Conservation (phyloP, 345 rosid genomes). For the Gossypium bickii region DNA sequence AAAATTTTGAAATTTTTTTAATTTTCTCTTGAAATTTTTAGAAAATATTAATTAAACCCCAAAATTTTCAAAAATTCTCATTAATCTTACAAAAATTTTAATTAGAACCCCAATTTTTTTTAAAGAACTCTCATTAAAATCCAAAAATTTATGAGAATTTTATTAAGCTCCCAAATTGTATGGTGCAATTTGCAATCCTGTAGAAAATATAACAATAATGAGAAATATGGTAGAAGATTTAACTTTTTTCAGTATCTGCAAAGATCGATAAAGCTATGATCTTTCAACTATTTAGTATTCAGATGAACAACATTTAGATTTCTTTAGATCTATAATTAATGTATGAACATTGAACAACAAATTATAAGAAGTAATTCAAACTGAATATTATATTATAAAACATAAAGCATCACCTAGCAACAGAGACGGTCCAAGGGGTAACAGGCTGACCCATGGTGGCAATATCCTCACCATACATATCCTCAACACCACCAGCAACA, state of each 20-base stretch:
- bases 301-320: not conserved
- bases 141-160: too few relatives aligned
- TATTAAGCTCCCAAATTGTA: too few relatives aligned
- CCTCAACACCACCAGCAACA: conserved; percentile 57
- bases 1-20: too few relatives aligned
- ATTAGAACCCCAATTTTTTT: too few relatives aligned
- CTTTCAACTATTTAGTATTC: not conserved
- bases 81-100: too few relatives aligned
- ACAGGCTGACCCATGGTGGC: conserved; percentile 86
- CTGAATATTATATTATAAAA: not conserved
- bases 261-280: not conserved
- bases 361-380: not conserved
- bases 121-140: too few relatives aligned
- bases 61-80: too few relatives aligned
- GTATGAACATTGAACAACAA: not conserved
- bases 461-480: conserved; percentile 71
- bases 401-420: conserved; percentile 61
- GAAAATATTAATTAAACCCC: too few relatives aligned
- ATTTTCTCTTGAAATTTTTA: too few relatives aligned
- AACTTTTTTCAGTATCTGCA: not conserved
- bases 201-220: not conserved
- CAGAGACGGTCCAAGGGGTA: conserved; percentile 93
- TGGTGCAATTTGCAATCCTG: not conserved
- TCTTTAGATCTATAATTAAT: conserved; percentile 1
- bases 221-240: not conserved